These are phyloP conservation scores for Dioscorea zingiberensis DNA, from an alignment of 106 monocot species.

Conservation along the genomic window DNA sequence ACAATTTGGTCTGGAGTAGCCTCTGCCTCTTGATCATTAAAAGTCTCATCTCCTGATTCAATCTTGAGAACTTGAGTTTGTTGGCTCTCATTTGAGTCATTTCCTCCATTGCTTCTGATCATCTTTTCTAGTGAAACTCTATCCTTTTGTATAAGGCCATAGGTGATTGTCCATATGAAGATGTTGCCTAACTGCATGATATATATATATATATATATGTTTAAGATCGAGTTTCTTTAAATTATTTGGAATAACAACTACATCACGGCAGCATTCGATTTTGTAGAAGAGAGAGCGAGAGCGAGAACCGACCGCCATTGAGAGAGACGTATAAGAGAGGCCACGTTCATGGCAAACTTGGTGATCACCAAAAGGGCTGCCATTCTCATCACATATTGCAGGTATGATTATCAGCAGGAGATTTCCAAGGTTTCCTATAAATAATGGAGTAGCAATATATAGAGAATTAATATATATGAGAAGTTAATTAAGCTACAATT, in stretches of 20 bases:
- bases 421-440: conserved; percentile 32
- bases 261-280: no score
- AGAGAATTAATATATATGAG: no score
- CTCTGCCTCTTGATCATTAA: no score
- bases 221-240: no score
- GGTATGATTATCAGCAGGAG: conserved; percentile 28
- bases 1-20: conserved; percentile 2
- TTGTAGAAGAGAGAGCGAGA: not conserved
- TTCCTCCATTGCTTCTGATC: not conserved
- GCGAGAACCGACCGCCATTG: conserved; percentile 21
- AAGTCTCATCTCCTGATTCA: not conserved
- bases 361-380: conserved; percentile 27
- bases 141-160: conserved; percentile 47
- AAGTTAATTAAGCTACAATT: no score
- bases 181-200: conserved; percentile 64
- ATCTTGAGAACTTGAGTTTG: not conserved
- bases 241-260: no score
- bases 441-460: no score
- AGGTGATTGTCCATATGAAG: conserved; percentile 74
- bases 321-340: conserved; percentile 34
- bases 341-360: conserved; percentile 6
- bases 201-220: no score
- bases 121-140: conserved; percentile 11
- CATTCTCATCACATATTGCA: conserved; percentile 20
- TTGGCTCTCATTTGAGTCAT: not conserved